phyloP scores from a whole-genome alignment of 805 yeast species.

The Ascoidea tarda region DNA sequence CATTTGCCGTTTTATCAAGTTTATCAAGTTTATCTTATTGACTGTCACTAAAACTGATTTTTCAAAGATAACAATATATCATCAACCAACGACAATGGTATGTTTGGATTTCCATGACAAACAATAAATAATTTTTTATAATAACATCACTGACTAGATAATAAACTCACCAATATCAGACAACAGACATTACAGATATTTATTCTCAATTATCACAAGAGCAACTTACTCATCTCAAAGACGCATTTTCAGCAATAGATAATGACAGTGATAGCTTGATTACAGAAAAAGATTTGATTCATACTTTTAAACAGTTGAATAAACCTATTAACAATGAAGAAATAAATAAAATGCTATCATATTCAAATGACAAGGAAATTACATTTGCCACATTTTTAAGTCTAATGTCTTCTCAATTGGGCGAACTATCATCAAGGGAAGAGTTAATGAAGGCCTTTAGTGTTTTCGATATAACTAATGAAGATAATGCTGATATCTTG shows the following conservation, averaged over 20 bases:
- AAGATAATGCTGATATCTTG: too few relatives aligned
- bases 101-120: too few relatives aligned
- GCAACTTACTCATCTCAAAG: slow-evolving; percentile 52
- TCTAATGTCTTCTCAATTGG: slow-evolving; percentile 41
- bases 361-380: slow-evolving; percentile 14
- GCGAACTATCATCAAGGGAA: slow-evolving; percentile 33
- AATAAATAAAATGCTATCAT: slow-evolving; percentile 33
- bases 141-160: too few relatives aligned
- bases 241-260: slow-evolving; percentile 70
- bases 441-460: slow-evolving; percentile 47
- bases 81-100: too few relatives aligned
- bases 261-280: slow-evolving; percentile 66
- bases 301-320: slow-evolving; percentile 39
- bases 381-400: slow-evolving; percentile 56
- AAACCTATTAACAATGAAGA: slow-evolving; percentile 27
- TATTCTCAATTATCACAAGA: slow-evolving; percentile 34
- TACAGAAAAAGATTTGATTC: slow-evolving; percentile 37
- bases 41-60: too few relatives aligned
- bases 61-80: too few relatives aligned
- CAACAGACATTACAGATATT: slow-evolving; percentile 3
- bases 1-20: too few relatives aligned
- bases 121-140: too few relatives aligned
- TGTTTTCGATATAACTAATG: slow-evolving; percentile 25
- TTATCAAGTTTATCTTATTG: too few relatives aligned
- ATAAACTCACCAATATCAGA: too few relatives aligned